Evolutionary conservation across 495 filamentous ascomycete genomes (phyloP).

Genomic region (Jackrogersella multiformis): DNA sequence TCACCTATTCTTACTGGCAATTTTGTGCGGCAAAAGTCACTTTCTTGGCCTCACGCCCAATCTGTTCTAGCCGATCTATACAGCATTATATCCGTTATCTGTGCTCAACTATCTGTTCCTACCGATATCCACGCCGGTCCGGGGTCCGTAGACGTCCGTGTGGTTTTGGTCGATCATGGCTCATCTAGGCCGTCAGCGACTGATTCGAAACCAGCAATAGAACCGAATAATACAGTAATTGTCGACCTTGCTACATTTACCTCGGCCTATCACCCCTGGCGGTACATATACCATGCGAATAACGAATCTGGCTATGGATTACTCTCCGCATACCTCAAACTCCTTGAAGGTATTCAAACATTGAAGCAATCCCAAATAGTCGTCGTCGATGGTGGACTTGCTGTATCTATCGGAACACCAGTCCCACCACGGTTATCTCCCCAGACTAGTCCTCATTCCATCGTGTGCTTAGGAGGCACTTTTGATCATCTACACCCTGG

Average conservation of each 20-base stretch:
- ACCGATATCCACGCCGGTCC: slow-evolving; percentile 68
- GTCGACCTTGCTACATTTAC: slow-evolving; percentile 74
- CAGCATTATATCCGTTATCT: slow-evolving; percentile 74
- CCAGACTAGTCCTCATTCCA: slow-evolving; percentile 45
- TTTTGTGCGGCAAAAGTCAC: slow-evolving; percentile 58
- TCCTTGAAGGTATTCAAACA: slow-evolving; percentile 57
- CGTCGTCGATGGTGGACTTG: slow-evolving; percentile 59
- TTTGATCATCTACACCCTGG: slow-evolving; percentile 97
- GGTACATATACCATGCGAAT: slow-evolving; percentile 71
- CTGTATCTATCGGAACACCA: slow-evolving; percentile 42
- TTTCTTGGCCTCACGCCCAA: slow-evolving; percentile 70
- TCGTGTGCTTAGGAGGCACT: slow-evolving; percentile 88
- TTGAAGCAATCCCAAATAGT: slow-evolving; percentile 55
- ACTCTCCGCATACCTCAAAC: slow-evolving; percentile 52
- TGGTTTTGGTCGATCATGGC: slow-evolving; percentile 74
- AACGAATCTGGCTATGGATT: slow-evolving; percentile 63
- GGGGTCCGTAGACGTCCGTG: slow-evolving; percentile 78
- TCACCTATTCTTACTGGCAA: slow-evolving; percentile 61
- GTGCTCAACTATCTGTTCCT: slow-evolving; percentile 66
- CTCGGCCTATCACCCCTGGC: slow-evolving; percentile 71
- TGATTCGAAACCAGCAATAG: slow-evolving; percentile 45
- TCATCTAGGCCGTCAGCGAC: slow-evolving; percentile 44
- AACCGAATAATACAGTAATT: slow-evolving; percentile 62
- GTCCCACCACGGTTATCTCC: slow-evolving; percentile 13
- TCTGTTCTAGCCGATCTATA: slow-evolving; percentile 79